These are phyloP conservation scores for Rosa hybrid DNA, from an alignment of 331 rosid species.

Conservation along the genomic window DNA sequence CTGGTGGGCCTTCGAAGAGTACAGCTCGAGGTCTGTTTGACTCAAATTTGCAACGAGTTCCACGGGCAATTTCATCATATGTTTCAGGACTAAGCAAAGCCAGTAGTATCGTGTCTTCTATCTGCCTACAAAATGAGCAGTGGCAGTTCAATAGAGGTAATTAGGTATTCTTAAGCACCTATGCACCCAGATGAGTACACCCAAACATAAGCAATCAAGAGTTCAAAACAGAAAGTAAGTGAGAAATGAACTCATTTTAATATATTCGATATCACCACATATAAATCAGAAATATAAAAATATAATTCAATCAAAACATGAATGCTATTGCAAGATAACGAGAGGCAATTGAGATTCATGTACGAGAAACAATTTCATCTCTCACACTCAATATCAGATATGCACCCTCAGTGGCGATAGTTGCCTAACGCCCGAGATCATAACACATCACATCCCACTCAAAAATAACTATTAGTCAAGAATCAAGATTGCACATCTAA, in stretches of 20 bases:
- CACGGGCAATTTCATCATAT: conserved; percentile 86
- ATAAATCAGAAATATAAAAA: neutral
- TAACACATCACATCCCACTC: neutral
- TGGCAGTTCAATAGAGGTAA: conserved; percentile 13
- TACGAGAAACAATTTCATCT: conserved; percentile 1
- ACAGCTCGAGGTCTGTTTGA: conserved; percentile 94
- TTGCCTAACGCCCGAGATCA: neutral
- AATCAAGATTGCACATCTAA: neutral
- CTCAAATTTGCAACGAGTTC: conserved; percentile 80
- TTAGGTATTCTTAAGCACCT: conserved; percentile 13
- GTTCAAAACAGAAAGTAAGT: neutral
- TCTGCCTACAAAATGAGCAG: conserved; percentile 51
- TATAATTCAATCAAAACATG: neutral
- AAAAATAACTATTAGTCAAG: neutral
- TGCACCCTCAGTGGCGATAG: neutral
- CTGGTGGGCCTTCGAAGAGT: conserved; percentile 97
- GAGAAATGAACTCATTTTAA: conserved; percentile 6
- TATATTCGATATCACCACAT: neutral
- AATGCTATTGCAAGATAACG: neutral
- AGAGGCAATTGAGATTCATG: neutral
- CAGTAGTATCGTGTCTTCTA: conserved; percentile 84
- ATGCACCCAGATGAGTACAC: conserved; percentile 4
- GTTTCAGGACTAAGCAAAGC: conserved; percentile 82
- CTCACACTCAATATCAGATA: neutral
- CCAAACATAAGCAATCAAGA: conserved; percentile 7